Evolutionary conservation across 2,329 filamentous ascomycete species (phyloP).

Genomic region (Sporothrix phasma): DNA sequence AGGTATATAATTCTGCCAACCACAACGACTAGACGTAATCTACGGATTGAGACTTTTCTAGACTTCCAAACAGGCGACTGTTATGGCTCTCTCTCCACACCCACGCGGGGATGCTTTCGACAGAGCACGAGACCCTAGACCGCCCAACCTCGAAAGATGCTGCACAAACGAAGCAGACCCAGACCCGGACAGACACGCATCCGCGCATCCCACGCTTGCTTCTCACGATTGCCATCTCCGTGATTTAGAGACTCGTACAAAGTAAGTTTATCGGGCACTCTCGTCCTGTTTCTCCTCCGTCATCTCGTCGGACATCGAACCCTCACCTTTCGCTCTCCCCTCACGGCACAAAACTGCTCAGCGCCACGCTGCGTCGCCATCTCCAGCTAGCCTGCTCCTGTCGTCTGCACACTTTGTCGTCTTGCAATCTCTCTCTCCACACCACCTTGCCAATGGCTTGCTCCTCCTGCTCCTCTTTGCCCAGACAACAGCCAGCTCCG

Average conservation of each 20-base stretch:
- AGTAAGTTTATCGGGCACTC: neutral
- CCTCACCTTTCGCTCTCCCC: neutral
- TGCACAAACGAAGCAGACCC: neutral
- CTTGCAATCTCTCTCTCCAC: neutral
- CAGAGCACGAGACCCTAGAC: too few relatives aligned
- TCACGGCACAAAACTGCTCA: slow-evolving; percentile 5
- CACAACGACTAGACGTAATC: too few relatives aligned
- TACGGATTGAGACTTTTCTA: too few relatives aligned
- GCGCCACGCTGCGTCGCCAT: neutral
- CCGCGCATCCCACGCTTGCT: neutral
- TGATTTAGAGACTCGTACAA: neutral
- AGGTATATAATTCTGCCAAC: too few relatives aligned
- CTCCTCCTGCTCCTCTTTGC: neutral
- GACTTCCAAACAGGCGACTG: too few relatives aligned
- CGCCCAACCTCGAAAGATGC: neutral
- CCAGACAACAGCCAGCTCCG: neutral
- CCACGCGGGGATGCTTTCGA: too few relatives aligned
- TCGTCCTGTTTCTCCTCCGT: neutral
- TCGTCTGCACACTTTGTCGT: neutral
- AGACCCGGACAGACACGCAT: neutral
- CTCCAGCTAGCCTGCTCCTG: neutral
- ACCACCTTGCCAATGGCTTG: neutral
- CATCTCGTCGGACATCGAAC: neutral
- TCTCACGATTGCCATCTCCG: too few relatives aligned
- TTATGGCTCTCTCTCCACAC: too few relatives aligned